phyloP scores from a whole-genome alignment of 1,284 basidiomycete species.

The Tausonia pullulans region DNA sequence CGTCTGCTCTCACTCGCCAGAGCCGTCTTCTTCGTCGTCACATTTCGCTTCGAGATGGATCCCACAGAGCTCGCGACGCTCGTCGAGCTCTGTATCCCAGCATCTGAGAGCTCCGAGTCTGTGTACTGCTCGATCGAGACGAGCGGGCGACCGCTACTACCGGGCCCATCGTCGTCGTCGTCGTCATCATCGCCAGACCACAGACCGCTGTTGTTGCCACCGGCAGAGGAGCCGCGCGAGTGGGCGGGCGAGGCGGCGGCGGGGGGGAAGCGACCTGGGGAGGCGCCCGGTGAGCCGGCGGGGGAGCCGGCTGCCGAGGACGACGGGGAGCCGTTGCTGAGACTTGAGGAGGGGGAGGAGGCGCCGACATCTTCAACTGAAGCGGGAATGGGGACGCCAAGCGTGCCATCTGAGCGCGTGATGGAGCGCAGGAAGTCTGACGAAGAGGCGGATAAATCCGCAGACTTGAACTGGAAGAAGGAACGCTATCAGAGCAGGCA shows the following conservation, averaged over 20 bases:
- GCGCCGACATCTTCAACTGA: neutral
- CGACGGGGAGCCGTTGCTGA: neutral
- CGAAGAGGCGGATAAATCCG: constrained; percentile 2
- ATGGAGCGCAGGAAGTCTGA: constrained; percentile 4
- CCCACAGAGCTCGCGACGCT: constrained; percentile 2
- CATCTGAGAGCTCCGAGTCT: neutral
- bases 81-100: neutral
- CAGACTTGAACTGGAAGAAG: constrained; percentile 1
- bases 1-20: constrained; percentile 9
- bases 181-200: constrained; percentile 3
- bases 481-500: neutral
- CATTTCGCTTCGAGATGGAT: constrained; percentile 6
- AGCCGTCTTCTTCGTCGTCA: constrained; percentile 17
- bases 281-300: neutral
- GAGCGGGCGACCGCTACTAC: no score
- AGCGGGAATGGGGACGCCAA: constrained; percentile 4
- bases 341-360: neutral
- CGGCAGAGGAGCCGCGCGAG: neutral
- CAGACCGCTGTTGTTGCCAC: neutral
- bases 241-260: constrained; percentile 1
- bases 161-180: constrained; percentile 1
- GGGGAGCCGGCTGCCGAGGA: neutral
- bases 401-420: constrained; percentile 6
- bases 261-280: neutral
- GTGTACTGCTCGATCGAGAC: neutral